A percentile compares a stretch with the other conserved stretches of the same genome.
phyloP scores from a whole-genome alignment of 495 filamentous ascomycete genomes.

The Trichoderma orchidacearum region DNA sequence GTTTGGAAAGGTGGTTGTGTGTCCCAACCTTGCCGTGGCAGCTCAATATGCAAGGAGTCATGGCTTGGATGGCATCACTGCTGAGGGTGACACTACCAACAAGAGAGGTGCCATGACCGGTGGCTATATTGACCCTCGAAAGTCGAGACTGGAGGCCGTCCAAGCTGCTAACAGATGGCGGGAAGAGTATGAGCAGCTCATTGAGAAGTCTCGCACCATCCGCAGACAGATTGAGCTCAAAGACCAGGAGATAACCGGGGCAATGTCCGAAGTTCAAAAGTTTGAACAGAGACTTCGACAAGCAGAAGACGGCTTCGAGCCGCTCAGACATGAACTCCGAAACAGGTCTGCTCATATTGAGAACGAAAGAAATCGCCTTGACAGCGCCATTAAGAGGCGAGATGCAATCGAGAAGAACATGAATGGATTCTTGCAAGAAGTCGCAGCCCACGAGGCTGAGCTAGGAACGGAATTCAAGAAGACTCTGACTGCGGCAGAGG shows the following conservation, averaged over 20 bases:
- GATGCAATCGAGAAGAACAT: conserved; percentile 67
- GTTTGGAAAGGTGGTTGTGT: conserved; percentile 91
- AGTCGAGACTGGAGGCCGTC: conserved; percentile 73
- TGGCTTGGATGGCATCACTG: conserved; percentile 82
- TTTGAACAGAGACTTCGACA: conserved; percentile 65
- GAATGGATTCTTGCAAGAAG: conserved; percentile 59
- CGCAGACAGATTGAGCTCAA: conserved; percentile 52
- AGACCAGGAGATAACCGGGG: conserved; percentile 75
- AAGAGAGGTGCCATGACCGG: conserved; percentile 90
- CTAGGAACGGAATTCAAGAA: conserved; percentile 84
- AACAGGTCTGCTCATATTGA: conserved; percentile 58
- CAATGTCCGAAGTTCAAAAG: conserved; percentile 69
- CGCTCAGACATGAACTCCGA: conserved; percentile 59
- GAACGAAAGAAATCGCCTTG: conserved; percentile 59
- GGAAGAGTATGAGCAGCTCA: conserved; percentile 56
- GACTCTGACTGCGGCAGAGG: conserved; percentile 68
- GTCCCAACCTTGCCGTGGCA: conserved; percentile 73
- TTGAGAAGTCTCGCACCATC: conserved; percentile 24
- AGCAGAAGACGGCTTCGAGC: conserved; percentile 70
- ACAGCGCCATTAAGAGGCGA: conserved; percentile 49
- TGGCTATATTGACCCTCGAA: conserved; percentile 74
- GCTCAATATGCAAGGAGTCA: conserved; percentile 84
- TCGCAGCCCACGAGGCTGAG: conserved; percentile 62
- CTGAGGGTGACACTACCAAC: conserved; percentile 84
- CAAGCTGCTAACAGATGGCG: conserved; percentile 62